Percentiles rank a stretch among this genome's conserved stretches.
phyloP scores from a whole-genome alignment of 139 green algal genomes.

The Coelastrella sp. region DNA sequence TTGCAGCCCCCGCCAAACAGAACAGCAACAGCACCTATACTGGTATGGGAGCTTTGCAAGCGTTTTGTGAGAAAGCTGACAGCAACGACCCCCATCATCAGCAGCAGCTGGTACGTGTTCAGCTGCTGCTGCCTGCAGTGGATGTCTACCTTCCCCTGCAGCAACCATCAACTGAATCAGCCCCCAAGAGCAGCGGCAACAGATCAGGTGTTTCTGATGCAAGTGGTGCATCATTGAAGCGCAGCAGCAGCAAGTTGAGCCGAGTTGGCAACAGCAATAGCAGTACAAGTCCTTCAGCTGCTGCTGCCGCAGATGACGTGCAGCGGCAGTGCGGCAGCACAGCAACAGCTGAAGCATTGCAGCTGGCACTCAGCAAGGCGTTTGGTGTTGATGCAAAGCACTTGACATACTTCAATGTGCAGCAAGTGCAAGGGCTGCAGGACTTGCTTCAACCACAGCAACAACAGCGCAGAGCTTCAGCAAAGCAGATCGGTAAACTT shows the following conservation, averaged over 20 bases:
- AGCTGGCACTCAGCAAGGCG: not conserved
- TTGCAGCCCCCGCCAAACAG: not conserved
- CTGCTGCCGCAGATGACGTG: not conserved
- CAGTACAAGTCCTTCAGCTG: not conserved
- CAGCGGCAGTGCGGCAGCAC: not conserved
- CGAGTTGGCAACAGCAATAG: not conserved
- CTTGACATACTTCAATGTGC: not conserved
- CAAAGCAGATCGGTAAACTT: not conserved
- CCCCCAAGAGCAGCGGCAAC: not conserved
- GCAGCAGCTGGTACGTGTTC: not conserved
- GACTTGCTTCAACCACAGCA: not conserved
- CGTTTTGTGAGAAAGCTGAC: too few species aligned
- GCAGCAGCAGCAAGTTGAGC: not conserved
- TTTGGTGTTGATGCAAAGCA: not conserved
- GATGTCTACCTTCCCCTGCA: not conserved
- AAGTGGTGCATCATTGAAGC: not conserved
- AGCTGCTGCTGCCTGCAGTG: constrained; percentile 2
- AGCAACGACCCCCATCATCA: not conserved
- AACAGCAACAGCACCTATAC: constrained; percentile 7
- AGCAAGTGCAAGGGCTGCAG: not conserved
- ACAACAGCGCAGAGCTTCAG: not conserved
- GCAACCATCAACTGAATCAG: not conserved
- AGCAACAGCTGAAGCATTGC: not conserved
- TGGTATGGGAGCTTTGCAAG: not conserved
- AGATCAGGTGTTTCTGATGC: not conserved